Evolutionary conservation across 768 basidiomycete genomes (phyloP).

Genomic region (Aureoboletus auriporus): DNA sequence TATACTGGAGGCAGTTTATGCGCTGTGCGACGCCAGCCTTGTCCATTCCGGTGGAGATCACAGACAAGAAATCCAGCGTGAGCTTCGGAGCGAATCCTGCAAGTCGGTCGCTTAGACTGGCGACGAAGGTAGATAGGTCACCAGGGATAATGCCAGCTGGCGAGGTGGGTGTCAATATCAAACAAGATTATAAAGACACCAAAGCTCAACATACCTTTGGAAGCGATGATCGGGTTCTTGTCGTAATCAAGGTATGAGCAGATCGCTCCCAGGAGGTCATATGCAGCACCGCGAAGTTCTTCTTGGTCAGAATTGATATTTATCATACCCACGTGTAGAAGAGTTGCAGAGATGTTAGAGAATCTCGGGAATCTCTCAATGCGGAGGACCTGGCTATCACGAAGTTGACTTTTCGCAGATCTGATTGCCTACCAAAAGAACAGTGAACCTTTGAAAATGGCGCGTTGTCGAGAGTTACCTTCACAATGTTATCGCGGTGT

Average conservation of each 20-base stretch:
- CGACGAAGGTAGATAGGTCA: conserved; percentile 57
- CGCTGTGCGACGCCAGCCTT: conserved; percentile 46
- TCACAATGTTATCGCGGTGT: conserved; percentile 66
- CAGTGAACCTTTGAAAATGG: background rate
- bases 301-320: conserved; percentile 73
- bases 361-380: conserved; percentile 71
- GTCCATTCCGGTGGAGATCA: conserved; percentile 67
- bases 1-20: conserved; percentile 72
- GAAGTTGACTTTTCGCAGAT: conserved; percentile 67
- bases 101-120: conserved; percentile 65
- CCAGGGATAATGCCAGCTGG: conserved; percentile 70
- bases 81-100: conserved; percentile 74
- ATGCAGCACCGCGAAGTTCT: conserved; percentile 72
- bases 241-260: conserved; percentile 77
- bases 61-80: conserved; percentile 86
- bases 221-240: conserved; percentile 63
- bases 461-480: conserved; percentile 39
- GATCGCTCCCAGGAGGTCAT: conserved; percentile 74
- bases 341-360: conserved; percentile 79
- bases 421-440: conserved; percentile 54
- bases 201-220: conserved; percentile 49
- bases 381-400: conserved; percentile 46
- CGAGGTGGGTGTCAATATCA: conserved; percentile 2
- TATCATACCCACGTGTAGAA: conserved; percentile 83
- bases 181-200: background rate